Evolutionary conservation across 345 rosid species (phyloP).

Genomic region (Trapa bicornis): DNA sequence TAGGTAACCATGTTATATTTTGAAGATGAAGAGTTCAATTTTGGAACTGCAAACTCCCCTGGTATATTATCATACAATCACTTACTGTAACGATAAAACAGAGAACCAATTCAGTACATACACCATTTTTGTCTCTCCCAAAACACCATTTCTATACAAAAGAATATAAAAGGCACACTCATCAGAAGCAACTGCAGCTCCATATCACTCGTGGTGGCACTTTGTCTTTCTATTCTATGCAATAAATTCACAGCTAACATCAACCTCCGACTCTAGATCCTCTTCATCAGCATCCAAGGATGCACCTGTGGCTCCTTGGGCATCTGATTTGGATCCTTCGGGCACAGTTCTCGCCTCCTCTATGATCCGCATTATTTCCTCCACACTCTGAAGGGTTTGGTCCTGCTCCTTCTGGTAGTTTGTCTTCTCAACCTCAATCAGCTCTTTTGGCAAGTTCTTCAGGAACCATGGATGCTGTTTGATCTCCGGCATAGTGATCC

Average conservation of each 20-base stretch:
- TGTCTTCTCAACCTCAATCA: constrained; percentile 40
- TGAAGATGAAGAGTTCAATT: too few relatives aligned
- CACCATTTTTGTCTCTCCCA: too few relatives aligned
- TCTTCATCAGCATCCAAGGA: constrained; percentile 26
- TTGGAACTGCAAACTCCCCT: too few relatives aligned
- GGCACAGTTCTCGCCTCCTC: constrained; percentile 38
- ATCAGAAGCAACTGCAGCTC: too few relatives aligned
- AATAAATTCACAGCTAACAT: constrained; percentile 29
- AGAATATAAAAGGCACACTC: too few relatives aligned
- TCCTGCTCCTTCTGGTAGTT: constrained; percentile 20
- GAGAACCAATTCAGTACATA: too few relatives aligned
- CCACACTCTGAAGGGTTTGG: constrained; percentile 27
- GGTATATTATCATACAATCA: too few relatives aligned
- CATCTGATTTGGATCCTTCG: constrained; percentile 17
- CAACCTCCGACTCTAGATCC: constrained; percentile 43
- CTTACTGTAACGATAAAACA: too few relatives aligned
- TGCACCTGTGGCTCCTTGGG: constrained; percentile 16
- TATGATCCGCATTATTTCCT: constrained; percentile 26
- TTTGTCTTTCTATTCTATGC: constrained; percentile 1
- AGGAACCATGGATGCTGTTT: constrained; percentile 62
- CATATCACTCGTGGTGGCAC: background rate
- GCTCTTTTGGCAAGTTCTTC: constrained; percentile 46
- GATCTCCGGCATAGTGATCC: constrained; percentile 54
- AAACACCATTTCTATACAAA: too few relatives aligned
- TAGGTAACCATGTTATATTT: too few relatives aligned